Evolutionary conservation across 179 eudicot species (phyloP).

Genomic region (Beta lomatogona): DNA sequence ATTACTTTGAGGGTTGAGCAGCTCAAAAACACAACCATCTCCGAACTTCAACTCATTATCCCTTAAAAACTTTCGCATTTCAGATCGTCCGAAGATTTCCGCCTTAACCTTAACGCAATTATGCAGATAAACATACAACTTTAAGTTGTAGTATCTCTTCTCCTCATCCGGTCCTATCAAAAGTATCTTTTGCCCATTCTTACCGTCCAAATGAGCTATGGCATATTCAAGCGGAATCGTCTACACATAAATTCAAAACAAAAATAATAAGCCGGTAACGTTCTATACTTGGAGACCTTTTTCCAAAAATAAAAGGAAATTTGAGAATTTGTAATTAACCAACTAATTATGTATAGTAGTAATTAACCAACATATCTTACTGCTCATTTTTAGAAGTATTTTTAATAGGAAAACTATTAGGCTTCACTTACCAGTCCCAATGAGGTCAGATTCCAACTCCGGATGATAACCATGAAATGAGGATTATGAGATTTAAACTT

Average conservation of each 20-base stretch:
- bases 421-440: no score
- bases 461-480: no score
- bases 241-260: not conserved
- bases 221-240: not conserved
- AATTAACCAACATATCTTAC: no score
- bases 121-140: not conserved
- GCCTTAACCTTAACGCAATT: not conserved
- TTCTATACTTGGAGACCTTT: no score
- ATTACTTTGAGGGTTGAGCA: not conserved
- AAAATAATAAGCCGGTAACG: not conserved
- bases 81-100: not conserved
- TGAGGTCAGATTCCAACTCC: no score
- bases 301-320: no score
- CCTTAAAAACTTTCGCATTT: not conserved
- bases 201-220: not conserved
- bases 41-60: not conserved
- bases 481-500: no score
- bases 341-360: no score
- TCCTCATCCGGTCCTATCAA: not conserved
- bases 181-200: not conserved
- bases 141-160: not conserved
- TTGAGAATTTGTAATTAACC: no score
- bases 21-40: slow-evolving; percentile 5
- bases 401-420: no score
- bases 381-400: no score